Base-by-base conservation (phyloP, 2,329 filamentous ascomycete species). In the Pseudogymnoascus sp. region DNA sequence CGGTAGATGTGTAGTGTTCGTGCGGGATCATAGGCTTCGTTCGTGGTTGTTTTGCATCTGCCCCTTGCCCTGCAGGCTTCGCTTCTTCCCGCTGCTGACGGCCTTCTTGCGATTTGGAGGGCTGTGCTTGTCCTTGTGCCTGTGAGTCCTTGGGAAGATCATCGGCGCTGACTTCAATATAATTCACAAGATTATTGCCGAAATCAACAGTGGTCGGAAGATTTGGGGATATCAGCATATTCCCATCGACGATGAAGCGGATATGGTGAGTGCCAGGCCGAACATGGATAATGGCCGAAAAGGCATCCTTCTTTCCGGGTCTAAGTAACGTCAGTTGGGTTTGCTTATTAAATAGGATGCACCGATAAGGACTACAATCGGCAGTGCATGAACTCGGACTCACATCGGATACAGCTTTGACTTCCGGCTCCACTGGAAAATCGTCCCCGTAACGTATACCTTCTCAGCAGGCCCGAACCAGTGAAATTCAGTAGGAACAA, bases 131-230 rank as follows among this genome's bases (percentile, higher is more conserved):
- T 63, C 66, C 68, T 68, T 65, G 71, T 63, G 64, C 61, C 14
- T 68, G 64, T 23, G 59, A 56, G 23, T 65, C 62, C 16, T 59
- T 60, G 9, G 80, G 79, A 31, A 87, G 76, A 71, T 93, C 88
- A 63, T 92, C 88, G 37, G 90, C 86, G 70, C 84, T 90, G 66
- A 97, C 90, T 78, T 99, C 95, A 72, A 99, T 91, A 74, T 97
- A 99, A 77, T 99, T 99, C 76, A 99, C 93, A 16, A 99, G 82
- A 73, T 96, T 96, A 78, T 97, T 97, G 67, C 92, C 96, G 75
- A 96, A 97, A 75, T 99, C 95, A 64, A 99, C 95, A 1, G 95
- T 96, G 0, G 95, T 97, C 12, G 95, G 93, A 63, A 97, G 81
- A 67, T 89, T 86, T 65, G 90, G 87, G 14, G 91, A 95, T 12